A percentile compares a stretch with the other conserved stretches of the same genome.
These are phyloP conservation scores for Wallacemonas sp. DNA, from an alignment of 208 protist species.

Conservation along the genomic window DNA sequence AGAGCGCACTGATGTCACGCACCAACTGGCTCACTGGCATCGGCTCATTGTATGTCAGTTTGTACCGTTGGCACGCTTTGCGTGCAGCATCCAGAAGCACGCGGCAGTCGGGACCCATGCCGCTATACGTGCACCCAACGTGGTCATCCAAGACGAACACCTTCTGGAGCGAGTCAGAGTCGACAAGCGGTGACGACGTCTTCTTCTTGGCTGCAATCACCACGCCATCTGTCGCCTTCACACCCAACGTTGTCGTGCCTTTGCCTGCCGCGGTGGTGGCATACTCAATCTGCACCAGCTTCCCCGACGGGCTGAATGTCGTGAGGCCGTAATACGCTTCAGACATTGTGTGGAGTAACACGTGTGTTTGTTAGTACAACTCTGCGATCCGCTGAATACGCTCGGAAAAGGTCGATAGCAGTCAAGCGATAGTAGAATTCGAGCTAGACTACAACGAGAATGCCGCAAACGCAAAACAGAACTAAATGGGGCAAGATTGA, in stretches of 20 bases:
- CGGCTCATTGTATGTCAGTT: constrained; percentile 91
- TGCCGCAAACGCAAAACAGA: too few species aligned
- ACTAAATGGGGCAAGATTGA: too few species aligned
- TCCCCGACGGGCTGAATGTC: constrained; percentile 99
- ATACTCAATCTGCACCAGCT: constrained; percentile 99
- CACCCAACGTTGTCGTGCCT: constrained; percentile 92
- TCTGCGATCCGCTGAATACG: too few species aligned
- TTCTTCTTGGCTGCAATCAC: constrained; percentile 99
- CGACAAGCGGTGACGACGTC: constrained; percentile 94
- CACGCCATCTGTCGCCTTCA: constrained; percentile 97
- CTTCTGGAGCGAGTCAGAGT: constrained; percentile 95
- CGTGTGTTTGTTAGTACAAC: too few species aligned
- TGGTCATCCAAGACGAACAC: constrained; percentile 93
- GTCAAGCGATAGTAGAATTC: too few species aligned
- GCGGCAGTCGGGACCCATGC: constrained; percentile 98
- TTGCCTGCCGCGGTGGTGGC: constrained; percentile 96
- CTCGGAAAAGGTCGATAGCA: too few species aligned
- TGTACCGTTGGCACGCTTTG: constrained; percentile 96
- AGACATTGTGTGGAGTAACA: too few species aligned
- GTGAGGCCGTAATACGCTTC: constrained; percentile 98
- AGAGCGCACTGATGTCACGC: constrained; percentile 96
- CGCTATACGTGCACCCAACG: constrained; percentile 98
- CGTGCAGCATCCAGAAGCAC: constrained; percentile 96
- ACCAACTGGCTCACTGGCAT: constrained; percentile 97
- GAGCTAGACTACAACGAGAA: too few species aligned